Evolutionary conservation across 768 basidiomycete species (phyloP), one percentile per base, ranked within the genome.

Genomic region (Tremella mesenterica): DNA sequence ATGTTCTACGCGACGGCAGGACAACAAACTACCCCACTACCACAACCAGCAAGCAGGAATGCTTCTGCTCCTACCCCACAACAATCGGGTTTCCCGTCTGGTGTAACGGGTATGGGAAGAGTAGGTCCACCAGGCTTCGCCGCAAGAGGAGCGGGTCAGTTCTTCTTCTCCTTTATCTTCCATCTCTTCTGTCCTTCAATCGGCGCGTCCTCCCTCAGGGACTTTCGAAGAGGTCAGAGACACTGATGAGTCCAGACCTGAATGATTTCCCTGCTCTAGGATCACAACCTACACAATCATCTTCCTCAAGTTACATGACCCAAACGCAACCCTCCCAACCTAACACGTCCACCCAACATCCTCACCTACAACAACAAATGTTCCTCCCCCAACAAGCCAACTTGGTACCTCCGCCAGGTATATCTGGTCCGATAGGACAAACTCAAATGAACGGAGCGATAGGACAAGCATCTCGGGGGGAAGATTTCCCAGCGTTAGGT

Each of bases 261-360:
- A 68, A 57, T 44, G 71, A 73, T 39, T 73, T 73, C 43, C 71
- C 71, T 44, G 71, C 69, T 14, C 57, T 72, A 14, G 61, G 61
- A 39, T 55, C 67, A 29, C 60, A 61, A 58, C 44, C 56, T 50
- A 23, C 38, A 23, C 46, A 50, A 12, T 53, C 63, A 29, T 57
- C 54, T 28, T 45, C 56, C 10, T 58, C 63, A 18, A 61, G 66
- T 12, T 67, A 70, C 48, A 63, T 69, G 14, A 44, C 70, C 1
- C 68, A 69, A 58, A 58, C 60, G 7, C 64, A 67, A 34, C 51
- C 44, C 31, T 54, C 55, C 33, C 54, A 50, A 51, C 43, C 58
- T 50, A 27, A 52, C 48, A 16, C 60, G 16, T 48, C 61, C 29
- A 52, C 47, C 52, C 63, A 58, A 48, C 57, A 50, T 30, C 46